These are phyloP conservation scores for Wickerhamomyces kurtzmanii DNA, from an alignment of 805 yeast species.

Conservation along the genomic window DNA sequence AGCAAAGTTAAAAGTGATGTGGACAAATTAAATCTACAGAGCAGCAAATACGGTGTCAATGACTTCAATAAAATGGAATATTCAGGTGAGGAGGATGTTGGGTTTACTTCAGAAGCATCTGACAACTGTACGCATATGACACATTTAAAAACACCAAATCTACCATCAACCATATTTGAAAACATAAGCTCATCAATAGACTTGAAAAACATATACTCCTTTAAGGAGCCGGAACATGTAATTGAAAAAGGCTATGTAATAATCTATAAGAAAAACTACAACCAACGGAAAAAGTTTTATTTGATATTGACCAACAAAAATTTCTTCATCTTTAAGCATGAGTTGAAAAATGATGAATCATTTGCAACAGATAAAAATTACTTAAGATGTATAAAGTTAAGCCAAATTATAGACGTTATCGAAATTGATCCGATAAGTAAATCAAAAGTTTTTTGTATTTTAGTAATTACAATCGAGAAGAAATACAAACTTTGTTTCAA, in stretches of 20 bases:
- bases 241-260: constrained; percentile 32
- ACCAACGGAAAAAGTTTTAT: constrained; percentile 37
- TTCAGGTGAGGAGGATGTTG: too few species aligned
- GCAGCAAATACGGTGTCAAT: too few species aligned
- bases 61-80: too few species aligned
- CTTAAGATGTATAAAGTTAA: constrained; percentile 2
- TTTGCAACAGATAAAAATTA: constrained; percentile 7
- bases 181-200: too few species aligned
- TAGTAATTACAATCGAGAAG: constrained; percentile 35
- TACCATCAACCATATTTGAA: constrained; percentile 7
- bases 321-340: constrained; percentile 29
- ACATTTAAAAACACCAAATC: too few species aligned
- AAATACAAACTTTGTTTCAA: constrained; percentile 33
- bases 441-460: constrained; percentile 32
- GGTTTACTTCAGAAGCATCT: too few species aligned
- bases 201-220: constrained; percentile 5
- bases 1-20: too few species aligned
- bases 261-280: constrained; percentile 29
- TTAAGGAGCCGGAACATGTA: constrained; percentile 20
- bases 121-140: too few species aligned
- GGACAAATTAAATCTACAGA: too few species aligned
- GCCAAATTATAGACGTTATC: constrained; percentile 33
- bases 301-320: constrained; percentile 30
- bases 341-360: constrained; percentile 9
- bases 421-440: constrained; percentile 38